A percentile compares a stretch with the other conserved stretches of the same genome.
phyloP scores from a whole-genome alignment of 163 green algal genomes.

The Trebouxiophyceae sp. region DNA sequence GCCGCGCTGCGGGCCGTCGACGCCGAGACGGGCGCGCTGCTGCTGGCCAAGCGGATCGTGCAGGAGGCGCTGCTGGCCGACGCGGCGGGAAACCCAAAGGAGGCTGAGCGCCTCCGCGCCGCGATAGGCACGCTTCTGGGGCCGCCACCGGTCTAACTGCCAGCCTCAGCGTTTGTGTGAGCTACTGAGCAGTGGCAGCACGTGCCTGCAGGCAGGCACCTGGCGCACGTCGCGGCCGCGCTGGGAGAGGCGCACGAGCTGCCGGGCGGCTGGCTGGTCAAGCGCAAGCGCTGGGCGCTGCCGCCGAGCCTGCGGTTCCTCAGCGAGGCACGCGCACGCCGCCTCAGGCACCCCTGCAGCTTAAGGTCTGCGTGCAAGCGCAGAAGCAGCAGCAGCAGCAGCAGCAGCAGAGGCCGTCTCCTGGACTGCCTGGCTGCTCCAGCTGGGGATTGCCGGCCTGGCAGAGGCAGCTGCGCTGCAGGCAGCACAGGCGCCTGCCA shows the following conservation, averaged over 20 bases:
- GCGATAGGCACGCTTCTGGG: conserved; percentile 1
- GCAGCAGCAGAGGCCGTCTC: no score
- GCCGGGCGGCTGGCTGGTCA: conserved; percentile 7
- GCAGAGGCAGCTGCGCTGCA: no score
- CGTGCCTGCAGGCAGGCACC: conserved; percentile 15
- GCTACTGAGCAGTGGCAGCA: no score
- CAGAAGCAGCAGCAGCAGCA: no score
- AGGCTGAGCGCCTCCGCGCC: neutral
- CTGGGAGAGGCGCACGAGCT: neutral
- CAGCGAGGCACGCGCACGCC: neutral
- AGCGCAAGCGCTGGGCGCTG: conserved; percentile 4
- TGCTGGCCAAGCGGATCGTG: conserved; percentile 11
- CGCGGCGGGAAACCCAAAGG: neutral
- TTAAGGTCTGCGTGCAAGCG: no score
- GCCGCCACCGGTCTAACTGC: neutral
- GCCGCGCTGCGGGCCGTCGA: conserved; percentile 2
- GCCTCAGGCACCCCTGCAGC: no score
- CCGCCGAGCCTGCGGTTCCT: conserved; percentile 1
- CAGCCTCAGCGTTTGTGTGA: no score
- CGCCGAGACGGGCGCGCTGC: conserved; percentile 2
- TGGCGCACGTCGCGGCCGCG: conserved; percentile 11
- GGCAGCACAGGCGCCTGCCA: no score
- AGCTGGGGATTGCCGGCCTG: no score
- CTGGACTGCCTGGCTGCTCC: no score
- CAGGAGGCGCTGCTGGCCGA: neutral